Conservation (phyloP, 2,329 filamentous ascomycete genomes). For the Catunica adiposa region DNA sequence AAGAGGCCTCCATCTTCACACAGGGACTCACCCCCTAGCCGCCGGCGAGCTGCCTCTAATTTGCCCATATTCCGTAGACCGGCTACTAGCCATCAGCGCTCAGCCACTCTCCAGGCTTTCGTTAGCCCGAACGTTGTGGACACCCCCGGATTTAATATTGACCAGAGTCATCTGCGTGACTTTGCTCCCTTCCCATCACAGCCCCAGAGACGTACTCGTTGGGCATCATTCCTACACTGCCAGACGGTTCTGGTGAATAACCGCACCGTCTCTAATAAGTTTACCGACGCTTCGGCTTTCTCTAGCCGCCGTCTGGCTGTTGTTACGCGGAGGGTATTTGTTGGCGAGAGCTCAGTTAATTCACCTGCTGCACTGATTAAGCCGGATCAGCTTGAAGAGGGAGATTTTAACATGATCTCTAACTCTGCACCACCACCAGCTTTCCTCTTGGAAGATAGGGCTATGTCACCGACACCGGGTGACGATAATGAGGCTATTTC, state of each 20-base stretch:
- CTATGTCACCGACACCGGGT: not conserved
- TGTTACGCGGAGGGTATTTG: constrained; percentile 7
- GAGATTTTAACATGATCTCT: constrained; percentile 4
- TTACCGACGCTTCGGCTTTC: constrained; percentile 6
- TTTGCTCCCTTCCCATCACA: not conserved
- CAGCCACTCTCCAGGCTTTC: constrained; percentile 42
- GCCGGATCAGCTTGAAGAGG: constrained; percentile 11
- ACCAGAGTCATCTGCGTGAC: constrained; percentile 3
- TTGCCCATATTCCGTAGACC: constrained; percentile 53
- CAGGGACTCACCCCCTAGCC: constrained; percentile 26
- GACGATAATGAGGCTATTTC: not conserved
- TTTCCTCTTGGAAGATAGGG: constrained; percentile 4
- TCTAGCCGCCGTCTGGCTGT: constrained; percentile 7
- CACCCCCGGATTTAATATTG: constrained; percentile 4
- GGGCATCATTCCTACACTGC: constrained; percentile 43
- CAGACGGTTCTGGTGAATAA: constrained; percentile 20
- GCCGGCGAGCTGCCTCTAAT: constrained; percentile 40
- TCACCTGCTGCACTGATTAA: constrained; percentile 11
- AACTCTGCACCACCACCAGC: not conserved
- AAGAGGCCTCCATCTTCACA: constrained; percentile 45
- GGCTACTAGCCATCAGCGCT: constrained; percentile 64
- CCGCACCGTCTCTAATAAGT: constrained; percentile 25
- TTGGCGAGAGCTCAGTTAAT: constrained; percentile 7
- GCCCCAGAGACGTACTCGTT: constrained; percentile 17
- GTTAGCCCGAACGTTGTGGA: not conserved